Evolutionary conservation across 495 filamentous ascomycete species (phyloP), one percentile per base, ranked within the genome.

Genomic region (Evernia prunastri): DNA sequence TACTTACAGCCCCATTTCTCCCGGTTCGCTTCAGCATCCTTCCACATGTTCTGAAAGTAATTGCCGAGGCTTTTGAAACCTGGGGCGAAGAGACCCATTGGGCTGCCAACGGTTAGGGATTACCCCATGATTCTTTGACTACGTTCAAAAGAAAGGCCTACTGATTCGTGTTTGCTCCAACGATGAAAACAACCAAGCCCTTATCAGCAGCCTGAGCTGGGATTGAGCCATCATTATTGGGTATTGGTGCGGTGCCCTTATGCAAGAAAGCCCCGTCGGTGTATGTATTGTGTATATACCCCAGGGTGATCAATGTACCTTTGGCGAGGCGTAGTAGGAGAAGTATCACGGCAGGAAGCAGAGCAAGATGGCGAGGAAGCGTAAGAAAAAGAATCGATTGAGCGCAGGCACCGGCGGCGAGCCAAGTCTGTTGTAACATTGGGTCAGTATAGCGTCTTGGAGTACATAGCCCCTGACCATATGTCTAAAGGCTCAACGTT

Each of bases 121-220:
- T 7, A 36, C 39, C 37, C 45, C 29, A 37, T 20, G 45, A 23
- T 59, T 69, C 54, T 39, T 47, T 27, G 62, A 60, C 23, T 60
- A 27, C 31, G 13, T 20, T 29, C 15, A n/a, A 45, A 36, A 25
- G 65, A 36, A 4, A 66, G 1, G 40, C 71, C 67, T 63, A 79
- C 63, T 79, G 77, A 61, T 81, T 79, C 13, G 60, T 72, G 17
- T 73, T 70, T 31, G 70, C 61, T 20, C 78, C 79, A 8, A 82
- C 68, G 17, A 77, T 63, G 63, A 82, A 75, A 58, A 79, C 71
- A 20, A 74, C 74, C 18, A 82, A 65, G 23, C 70, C 66, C 39
- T 72, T 69, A 25, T 69, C 56, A 27, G 71, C 69, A 2, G 75
- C 67, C 43, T 74, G 67, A 37, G 60, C 61, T 31, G 72, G 65